Evolutionary conservation across 306 rosid species (phyloP), one percentile per base, ranked within the genome.

Genomic region (Benincasa hispida): DNA sequence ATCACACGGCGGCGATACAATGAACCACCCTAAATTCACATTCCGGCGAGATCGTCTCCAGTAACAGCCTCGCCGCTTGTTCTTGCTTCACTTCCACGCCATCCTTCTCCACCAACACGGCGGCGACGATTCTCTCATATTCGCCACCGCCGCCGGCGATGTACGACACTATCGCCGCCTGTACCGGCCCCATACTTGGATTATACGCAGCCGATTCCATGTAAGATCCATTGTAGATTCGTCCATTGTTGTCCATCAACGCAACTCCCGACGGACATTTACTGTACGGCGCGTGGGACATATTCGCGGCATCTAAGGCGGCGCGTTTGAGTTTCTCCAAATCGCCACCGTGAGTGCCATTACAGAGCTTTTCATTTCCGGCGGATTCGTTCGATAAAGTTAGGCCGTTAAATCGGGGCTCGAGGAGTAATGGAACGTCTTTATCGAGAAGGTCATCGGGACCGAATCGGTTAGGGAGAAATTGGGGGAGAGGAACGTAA

Each of bases 151-250:
- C 87, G 3, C 83, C 96, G 22, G 87, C 87, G 1, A 94, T 87
- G 74, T 78, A 94, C 3, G 92, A 92, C 61, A 94, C 85, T 81
- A 94, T 13, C 0, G 98, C 98, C 10, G 95, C 88, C 83, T 88
- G 89, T 6, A 85, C 86, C 0, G 98, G 98, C 1, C 98, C 96
- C 67, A 94, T 21, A 77, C 98, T 94, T 2, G 98, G 98, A 54
- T 94, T 94, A 74, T 86, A 91, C 9, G 98, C 98, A 11, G 97
- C 96, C 0, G 98, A 94, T 74, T 94, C 98, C 83, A 81, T 62
- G 35, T 94, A 94, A n/a, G 88, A 84, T 7, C 98, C 98, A 73
- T 75, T 84, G 62, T 66, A 90, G 0, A 94, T 54, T 18, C 79
- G 75, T 34, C 91, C 92, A 1, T 75, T 56, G 5, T 68, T 30